These are phyloP conservation scores for Castanea sativa DNA, from an alignment of 306 rosid species.

Conservation along the genomic window DNA sequence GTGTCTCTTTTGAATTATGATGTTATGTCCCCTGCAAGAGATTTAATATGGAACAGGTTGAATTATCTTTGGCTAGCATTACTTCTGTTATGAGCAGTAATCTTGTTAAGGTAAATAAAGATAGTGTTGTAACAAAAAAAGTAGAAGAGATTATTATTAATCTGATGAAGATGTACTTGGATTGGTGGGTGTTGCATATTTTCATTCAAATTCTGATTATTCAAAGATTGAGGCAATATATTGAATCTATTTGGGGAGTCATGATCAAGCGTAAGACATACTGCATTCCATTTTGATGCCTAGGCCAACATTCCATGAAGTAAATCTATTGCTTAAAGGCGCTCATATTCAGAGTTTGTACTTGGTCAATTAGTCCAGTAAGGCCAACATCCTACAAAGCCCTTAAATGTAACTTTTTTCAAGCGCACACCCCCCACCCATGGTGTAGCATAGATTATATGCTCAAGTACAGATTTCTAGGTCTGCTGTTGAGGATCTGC, in stretches of 20 bases:
- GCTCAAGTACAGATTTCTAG: neutral
- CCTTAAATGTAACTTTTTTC: neutral
- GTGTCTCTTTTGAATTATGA: neutral
- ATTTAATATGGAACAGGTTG: neutral
- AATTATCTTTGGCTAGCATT: neutral
- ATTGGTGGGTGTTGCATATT: neutral
- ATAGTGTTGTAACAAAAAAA: neutral
- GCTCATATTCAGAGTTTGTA: neutral
- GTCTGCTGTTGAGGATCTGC: neutral
- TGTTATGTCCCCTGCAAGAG: neutral
- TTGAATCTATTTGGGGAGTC: neutral
- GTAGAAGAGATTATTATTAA: neutral
- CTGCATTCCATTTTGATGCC: neutral
- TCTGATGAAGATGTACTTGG: conserved; percentile 7
- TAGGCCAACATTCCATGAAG: neutral
- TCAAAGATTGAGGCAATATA: neutral
- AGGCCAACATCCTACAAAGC: neutral
- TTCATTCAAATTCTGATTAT: neutral
- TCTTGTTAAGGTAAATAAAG: neutral
- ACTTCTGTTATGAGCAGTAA: neutral
- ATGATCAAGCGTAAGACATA: neutral
- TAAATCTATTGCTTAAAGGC: neutral
- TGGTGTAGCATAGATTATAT: neutral
- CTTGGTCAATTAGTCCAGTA: neutral
- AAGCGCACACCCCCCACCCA: neutral